Base-by-base conservation (phyloP, 306 rosid species). In the Lathyrus tuberosus region DNA sequence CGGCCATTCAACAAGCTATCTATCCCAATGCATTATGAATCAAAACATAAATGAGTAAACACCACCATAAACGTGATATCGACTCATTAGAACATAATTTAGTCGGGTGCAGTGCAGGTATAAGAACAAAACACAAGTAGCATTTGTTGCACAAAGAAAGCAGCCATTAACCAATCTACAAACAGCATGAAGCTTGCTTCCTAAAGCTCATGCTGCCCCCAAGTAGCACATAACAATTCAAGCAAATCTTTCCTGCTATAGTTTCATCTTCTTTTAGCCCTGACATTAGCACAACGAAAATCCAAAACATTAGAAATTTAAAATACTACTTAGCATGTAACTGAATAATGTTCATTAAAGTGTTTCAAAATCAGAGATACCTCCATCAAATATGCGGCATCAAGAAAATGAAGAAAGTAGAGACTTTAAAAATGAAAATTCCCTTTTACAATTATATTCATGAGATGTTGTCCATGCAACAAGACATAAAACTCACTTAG, bases 401-500 rank as follows among this genome's bases (percentile, higher is more conserved):
- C 65, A 35, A 53, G 35, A 60, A 40, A 59, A 14, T 47, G 10
- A 57, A 67, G 28, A 38, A 40, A 40, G 22, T 56, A 12, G 6
- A 24, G 62, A 54, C 30, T 10, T 42, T 22, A 31, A 41, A 18
- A 57, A 67, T 30, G 41, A 49, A 59, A 48, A 14, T 52, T 28
- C 65, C 65, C 59, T 16, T 40, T 48, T 35, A 20, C 33, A 74
- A 65, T 17, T 10, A 73, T 33, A 69, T 52, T 68, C 52, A 44
- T 24, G 54, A 67, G 65, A 8, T 44, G 48, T 53, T 26, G 46
- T 71, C 44, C 6, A 10, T 33, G 59, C 15, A 33, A 56, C 35
- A 49, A 65, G 18, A 69, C 2, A 47, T 60, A 46, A 56, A 70
- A 87, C 96, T 94, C 77, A 94, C 99, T 87, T 88, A 65, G 84